These are phyloP conservation scores for Discostella stelligeroides DNA, from an alignment of 108 stramenopile genomes.

Conservation along the genomic window DNA sequence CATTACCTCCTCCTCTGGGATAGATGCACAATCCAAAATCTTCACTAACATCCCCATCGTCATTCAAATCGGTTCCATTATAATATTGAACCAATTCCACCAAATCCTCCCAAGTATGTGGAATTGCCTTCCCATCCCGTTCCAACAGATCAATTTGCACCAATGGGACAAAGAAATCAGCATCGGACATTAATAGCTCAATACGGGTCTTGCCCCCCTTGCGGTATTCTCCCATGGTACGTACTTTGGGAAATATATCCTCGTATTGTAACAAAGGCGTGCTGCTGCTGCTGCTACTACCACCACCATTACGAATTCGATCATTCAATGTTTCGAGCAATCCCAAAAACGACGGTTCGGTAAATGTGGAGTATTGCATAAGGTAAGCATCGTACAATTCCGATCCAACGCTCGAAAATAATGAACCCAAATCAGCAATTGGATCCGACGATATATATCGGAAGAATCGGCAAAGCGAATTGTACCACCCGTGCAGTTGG, in stretches of 20 bases:
- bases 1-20: conserved; percentile 13
- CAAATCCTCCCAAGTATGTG: conserved; percentile 55
- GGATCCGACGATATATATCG: conserved; percentile 45
- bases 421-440: conserved; percentile 38
- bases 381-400: conserved; percentile 51
- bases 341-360: conserved; percentile 40
- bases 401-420: conserved; percentile 2
- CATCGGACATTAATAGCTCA: conserved; percentile 47
- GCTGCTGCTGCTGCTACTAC: too few relatives aligned
- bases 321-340: conserved; percentile 47
- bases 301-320: conserved; percentile 21
- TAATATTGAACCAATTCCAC: conserved; percentile 33
- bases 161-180: conserved; percentile 46
- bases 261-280: conserved; percentile 23
- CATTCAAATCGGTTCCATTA: conserved; percentile 52
- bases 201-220: conserved; percentile 43
- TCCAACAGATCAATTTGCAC: conserved; percentile 46
- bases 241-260: conserved; percentile 49
- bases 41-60: conserved; percentile 33
- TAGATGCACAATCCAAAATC: conserved; percentile 47
- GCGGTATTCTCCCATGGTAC: conserved; percentile 50
- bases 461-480: conserved; percentile 38
- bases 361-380: conserved; percentile 39
- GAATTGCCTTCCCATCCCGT: conserved; percentile 24
- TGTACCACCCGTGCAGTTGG: conserved; percentile 36